phyloP scores from a whole-genome alignment of 106 monocot species.

The Gastrodia elata region DNA sequence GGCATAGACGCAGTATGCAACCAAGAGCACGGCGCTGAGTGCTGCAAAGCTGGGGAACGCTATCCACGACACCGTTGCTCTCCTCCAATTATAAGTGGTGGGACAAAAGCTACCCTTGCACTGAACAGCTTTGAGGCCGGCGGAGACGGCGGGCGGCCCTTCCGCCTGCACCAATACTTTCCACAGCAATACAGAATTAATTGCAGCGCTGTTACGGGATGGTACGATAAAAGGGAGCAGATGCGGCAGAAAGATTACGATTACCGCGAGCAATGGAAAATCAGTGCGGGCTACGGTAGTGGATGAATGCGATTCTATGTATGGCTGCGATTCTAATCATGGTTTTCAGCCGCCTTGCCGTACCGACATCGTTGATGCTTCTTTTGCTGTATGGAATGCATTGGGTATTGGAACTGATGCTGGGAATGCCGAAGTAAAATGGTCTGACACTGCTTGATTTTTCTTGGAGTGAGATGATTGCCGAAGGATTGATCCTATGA shows the following conservation, averaged over 20 bases:
- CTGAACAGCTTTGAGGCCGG: slow-evolving; percentile 22
- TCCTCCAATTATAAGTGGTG: slow-evolving; percentile 13
- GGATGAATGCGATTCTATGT: slow-evolving; percentile 36
- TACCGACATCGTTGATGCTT: slow-evolving; percentile 28
- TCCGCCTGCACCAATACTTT: slow-evolving; percentile 27
- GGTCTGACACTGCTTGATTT: slow-evolving; percentile 18
- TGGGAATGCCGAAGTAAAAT: slow-evolving; percentile 13
- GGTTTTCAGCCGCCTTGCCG: slow-evolving; percentile 23
- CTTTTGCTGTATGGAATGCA: slow-evolving; percentile 28
- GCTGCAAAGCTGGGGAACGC: slow-evolving; percentile 9
- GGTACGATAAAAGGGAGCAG: slow-evolving; percentile 30
- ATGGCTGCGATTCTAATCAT: slow-evolving; percentile 32
- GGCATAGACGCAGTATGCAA: slow-evolving; percentile 18
- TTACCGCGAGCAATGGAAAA: slow-evolving; percentile 28
- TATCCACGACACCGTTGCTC: slow-evolving; percentile 36
- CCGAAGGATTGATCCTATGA: too few species aligned
- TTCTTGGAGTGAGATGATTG: too few species aligned
- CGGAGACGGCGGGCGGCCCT: slow-evolving; percentile 27
- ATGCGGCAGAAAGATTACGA: slow-evolving; percentile 17
- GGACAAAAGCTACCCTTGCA: slow-evolving; percentile 16
- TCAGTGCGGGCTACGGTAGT: slow-evolving; percentile 29
- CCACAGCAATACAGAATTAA: slow-evolving; percentile 22
- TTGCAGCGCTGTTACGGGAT: slow-evolving; percentile 26
- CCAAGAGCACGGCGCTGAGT: slow-evolving; percentile 12
- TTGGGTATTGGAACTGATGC: slow-evolving; percentile 10